Evolutionary conservation across 2,329 filamentous ascomycete species (phyloP).

Genomic region (Huntiella decipiens): DNA sequence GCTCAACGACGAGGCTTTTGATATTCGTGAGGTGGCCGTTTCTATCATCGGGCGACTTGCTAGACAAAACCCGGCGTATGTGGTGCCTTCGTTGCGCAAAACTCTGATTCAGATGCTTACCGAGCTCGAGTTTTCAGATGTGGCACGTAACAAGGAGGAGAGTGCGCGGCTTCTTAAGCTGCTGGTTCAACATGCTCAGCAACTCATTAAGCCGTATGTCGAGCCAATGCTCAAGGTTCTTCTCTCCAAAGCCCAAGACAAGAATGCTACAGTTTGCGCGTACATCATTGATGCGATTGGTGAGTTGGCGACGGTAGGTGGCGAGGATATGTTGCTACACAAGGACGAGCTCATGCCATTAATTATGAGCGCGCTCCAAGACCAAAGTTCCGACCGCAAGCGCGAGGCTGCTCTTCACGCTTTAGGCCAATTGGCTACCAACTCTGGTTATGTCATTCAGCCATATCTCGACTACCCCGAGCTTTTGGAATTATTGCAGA

Average conservation of each 20-base stretch:
- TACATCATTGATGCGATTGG: conserved; percentile 92
- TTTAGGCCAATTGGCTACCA: conserved; percentile 80
- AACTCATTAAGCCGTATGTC: conserved; percentile 87
- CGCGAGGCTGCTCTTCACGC: conserved; percentile 81
- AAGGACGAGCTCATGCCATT: conserved; percentile 86
- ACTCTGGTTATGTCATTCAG: conserved; percentile 92
- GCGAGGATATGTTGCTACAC: conserved; percentile 82
- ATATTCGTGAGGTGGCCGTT: conserved; percentile 85
- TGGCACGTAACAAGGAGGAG: conserved; percentile 85
- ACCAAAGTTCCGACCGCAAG: conserved; percentile 77
- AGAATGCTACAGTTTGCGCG: conserved; percentile 72
- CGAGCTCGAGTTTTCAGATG: conserved; percentile 89
- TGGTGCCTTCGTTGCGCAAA: conserved; percentile 88
- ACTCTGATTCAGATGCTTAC: conserved; percentile 90
- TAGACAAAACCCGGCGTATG: conserved; percentile 82
- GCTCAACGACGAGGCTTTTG: conserved; percentile 84
- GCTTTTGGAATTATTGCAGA: conserved; percentile 77
- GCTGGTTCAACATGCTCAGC: conserved; percentile 80
- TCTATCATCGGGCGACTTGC: conserved; percentile 90
- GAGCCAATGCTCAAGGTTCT: conserved; percentile 90
- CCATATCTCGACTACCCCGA: conserved; percentile 92
- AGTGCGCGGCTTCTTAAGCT: conserved; percentile 85
- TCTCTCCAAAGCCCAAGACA: conserved; percentile 77
- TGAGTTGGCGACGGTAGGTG: conserved; percentile 81
- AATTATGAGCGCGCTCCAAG: conserved; percentile 82